Evolutionary conservation across 2,329 filamentous ascomycete genomes (phyloP), one percentile per base, ranked within the genome.

Genomic region (Fusarium anthophilum): DNA sequence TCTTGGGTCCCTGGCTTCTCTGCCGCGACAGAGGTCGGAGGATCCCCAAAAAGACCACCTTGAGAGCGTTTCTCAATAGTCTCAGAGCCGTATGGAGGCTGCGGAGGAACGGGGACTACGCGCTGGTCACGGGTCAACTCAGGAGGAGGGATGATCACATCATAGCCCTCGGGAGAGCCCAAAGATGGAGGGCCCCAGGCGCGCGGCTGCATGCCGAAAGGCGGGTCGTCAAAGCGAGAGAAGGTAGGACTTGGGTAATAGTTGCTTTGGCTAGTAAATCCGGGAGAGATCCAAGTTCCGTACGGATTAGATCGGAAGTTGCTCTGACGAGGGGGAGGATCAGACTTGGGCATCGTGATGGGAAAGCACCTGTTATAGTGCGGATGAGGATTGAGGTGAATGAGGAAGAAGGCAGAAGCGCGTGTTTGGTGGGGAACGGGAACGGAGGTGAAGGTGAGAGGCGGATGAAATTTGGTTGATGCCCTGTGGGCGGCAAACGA

Each of bases 91-190:
- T 2, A 22, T 10, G 20, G 51, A 18, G 14, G 32, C 8, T 20
- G 20, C 1, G 3, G 24, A 4, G 11, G 10, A 18, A 2, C 2
- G 8, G 51, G 14, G 20, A 4, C 35, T 24, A 28, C 14, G 8
- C 14, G 24, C 20, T 39, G 24, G 20, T 11, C 35, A 26, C 20
- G 14, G 20, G 24, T 6, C 35, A 41, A 28, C 35, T 28, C 51
- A 18, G 24, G 20, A 39, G 20, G 35, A n/a, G 51, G 37, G 11
- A 39, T 8, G 24, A 39, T 38, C 24, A 28, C 35, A 28, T 55
- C 35, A 18, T 30, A 55, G 24, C 4, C 15, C 37, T 55, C 35
- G 3, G 35, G 24, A 14, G 51, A 55, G 15, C 24, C 32, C 24
- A n/a, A 13, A 18, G 24, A 28, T 3, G 51, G 51, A 39, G 51